Evolutionary conservation across 495 filamentous ascomycete species (phyloP), one percentile per base, ranked within the genome.

Genomic region (Articulospora tetracladia): DNA sequence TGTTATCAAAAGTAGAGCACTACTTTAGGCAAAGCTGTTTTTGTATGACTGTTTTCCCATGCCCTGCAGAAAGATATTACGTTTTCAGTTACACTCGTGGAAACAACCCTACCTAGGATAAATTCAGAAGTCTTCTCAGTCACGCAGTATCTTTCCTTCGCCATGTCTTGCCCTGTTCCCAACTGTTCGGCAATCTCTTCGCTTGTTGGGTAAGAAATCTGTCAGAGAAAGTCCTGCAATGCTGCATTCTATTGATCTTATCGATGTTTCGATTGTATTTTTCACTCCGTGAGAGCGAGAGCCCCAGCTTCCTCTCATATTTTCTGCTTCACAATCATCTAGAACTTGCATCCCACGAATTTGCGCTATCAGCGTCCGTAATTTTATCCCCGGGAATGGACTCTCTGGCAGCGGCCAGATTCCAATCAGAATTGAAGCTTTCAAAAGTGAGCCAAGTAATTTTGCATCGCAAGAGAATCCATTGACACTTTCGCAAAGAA

Each of bases 231-330:
- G 8, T 19, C 41, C 46, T 26, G n/a, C n/a, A n/a, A n/a, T n/a
- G n/a, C n/a, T n/a, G n/a, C n/a, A n/a, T 58, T 58, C 55, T 48
- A 49, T 22, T 49, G 55, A 58, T 34, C 44, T 58, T 24, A 58
- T 32, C 34, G 55, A 58, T 58, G 55, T 27, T 30, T 50, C 44
- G 26, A 58, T 58, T 28, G 44, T 22, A 20, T 49, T 26, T 50
- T 58, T 58, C 20, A 58, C 34, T 58, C 55, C 41, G 44, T 58
- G 55, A 39, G 11, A 4, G 17, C 17, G 13, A 13, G 17, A 34
- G 20, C 52, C 20, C 27, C 20, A 55, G 23, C 24, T 20, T 20
- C 52, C 17, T 4, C 13, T 13, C 3, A 11, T 39, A 50, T 50
- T 50, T 22, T 28, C 20, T 15, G 10, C 11, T 12, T 8, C 20